Base-by-base conservation (phyloP, 768 basidiomycete genomes). In the Clitopilus passeckerianus region DNA sequence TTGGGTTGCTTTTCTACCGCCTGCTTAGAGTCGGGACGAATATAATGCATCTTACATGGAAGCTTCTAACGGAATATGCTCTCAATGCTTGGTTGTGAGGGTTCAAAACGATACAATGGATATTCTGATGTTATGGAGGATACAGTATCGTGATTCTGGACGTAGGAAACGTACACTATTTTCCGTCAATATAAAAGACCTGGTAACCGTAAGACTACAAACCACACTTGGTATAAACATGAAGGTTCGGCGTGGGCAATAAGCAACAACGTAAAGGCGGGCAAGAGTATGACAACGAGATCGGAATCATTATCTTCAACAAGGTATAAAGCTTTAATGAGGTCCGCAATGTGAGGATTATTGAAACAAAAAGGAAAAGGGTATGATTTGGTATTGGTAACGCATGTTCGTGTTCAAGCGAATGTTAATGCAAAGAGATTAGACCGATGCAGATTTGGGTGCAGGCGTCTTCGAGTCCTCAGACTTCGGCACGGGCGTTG, bases 1-100 rank as follows among this genome's bases (percentile, higher is more conserved):
- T 0, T 98, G 94, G 95, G 81, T 79, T 1, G 81, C 83, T 1
- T 95, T 95, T 68, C 79, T 96, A 30, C 96, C 96, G 0, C 96
- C 96, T n/a, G 96, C 95, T 0, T 96, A 74, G 44, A 4, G 7
- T 27, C 34, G 53, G 44, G 15, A 30, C 16, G 23, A n/a, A 23
- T n/a, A 16, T 20, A n/a, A 16, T 30, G 27, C 18, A 24, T 23
- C 24, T 16, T 54, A 20, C 2, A n/a, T 27, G 15, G 27, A 8
- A 4, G 27, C 27, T 30, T 7, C 27, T 30, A 3, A 7, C 7
- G 7, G 27, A 30, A 30, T 30, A 30, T 30, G 27, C 27, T 30
- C 27, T n/a, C n/a, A n/a, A n/a, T n/a, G n/a, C n/a, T n/a, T n/a
- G 27, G 27, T 30, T 30, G 3, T 30, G 27, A 30, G 27, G 27